Evolutionary conservation across 768 basidiomycete genomes (phyloP).

Genomic region (Mycena polygramma): DNA sequence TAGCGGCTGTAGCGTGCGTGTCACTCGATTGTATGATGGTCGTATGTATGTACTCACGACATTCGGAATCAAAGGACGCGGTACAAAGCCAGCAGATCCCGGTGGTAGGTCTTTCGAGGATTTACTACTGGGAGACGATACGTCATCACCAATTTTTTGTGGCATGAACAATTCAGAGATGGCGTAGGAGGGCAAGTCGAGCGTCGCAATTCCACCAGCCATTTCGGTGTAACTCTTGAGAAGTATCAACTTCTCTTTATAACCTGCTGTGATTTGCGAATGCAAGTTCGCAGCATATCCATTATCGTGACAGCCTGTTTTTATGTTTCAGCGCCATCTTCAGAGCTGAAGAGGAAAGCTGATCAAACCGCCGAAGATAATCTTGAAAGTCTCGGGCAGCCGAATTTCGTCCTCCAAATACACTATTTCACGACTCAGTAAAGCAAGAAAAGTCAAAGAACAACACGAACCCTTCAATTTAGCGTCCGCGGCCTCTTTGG

Average conservation of each 20-base stretch:
- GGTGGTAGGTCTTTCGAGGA: slow-evolving; percentile 5
- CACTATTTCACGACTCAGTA: slow-evolving; percentile 46
- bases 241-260: slow-evolving; percentile 73
- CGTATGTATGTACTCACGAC: slow-evolving; percentile 13
- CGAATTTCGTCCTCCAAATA: slow-evolving; percentile 74
- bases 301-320: slow-evolving; percentile 77
- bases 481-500: slow-evolving; percentile 82
- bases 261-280: slow-evolving; percentile 75
- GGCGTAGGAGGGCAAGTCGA: slow-evolving; percentile 65
- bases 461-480: slow-evolving; percentile 76
- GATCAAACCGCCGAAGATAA: slow-evolving; percentile 72
- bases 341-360: slow-evolving; percentile 29
- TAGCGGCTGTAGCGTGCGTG: slow-evolving; percentile 6
- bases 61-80: slow-evolving; percentile 15
- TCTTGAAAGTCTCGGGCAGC: slow-evolving; percentile 71
- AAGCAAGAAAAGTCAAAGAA: neutral
- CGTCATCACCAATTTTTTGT: slow-evolving; percentile 59
- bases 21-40: neutral
- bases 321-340: slow-evolving; percentile 11
- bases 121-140: slow-evolving; percentile 10
- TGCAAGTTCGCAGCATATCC: slow-evolving; percentile 77
- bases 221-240: slow-evolving; percentile 74
- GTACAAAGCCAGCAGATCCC: neutral
- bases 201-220: slow-evolving; percentile 69
- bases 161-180: slow-evolving; percentile 72